Evolutionary conservation across 2,329 filamentous ascomycete genomes (phyloP).

Genomic region (Chrysoporthe cubensis): DNA sequence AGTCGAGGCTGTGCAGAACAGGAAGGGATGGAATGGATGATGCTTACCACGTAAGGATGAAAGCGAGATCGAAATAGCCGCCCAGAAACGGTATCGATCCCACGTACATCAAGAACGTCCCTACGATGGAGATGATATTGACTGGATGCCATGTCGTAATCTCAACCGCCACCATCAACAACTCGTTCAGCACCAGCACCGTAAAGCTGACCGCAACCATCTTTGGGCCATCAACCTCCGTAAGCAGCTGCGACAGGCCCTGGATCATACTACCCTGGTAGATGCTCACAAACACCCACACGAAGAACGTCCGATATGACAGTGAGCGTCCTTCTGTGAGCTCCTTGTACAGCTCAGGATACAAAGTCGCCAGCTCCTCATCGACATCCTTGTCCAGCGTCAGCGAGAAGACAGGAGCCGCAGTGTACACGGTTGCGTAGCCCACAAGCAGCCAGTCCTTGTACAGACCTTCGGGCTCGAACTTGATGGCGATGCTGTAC

Average conservation of each 20-base stretch:
- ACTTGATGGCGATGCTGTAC: slow-evolving; percentile 90
- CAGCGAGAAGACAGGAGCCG: slow-evolving; percentile 87
- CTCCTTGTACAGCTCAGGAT: slow-evolving; percentile 97
- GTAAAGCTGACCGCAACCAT: slow-evolving; percentile 95
- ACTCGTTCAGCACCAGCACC: slow-evolving; percentile 88
- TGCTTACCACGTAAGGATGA: slow-evolving; percentile 70
- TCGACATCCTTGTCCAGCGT: slow-evolving; percentile 96
- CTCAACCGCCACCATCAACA: slow-evolving; percentile 96
- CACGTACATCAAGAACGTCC: slow-evolving; percentile 80
- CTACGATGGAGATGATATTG: slow-evolving; percentile 84
- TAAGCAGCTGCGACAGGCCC: slow-evolving; percentile 86
- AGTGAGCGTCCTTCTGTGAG: slow-evolving; percentile 86
- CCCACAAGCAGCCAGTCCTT: slow-evolving; percentile 96
- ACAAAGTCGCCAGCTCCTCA: slow-evolving; percentile 89
- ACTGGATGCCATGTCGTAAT: slow-evolving; percentile 96
- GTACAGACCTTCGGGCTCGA: slow-evolving; percentile 93
- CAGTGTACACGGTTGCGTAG: slow-evolving; percentile 95
- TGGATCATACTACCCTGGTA: slow-evolving; percentile 97
- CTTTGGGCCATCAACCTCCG: slow-evolving; percentile 70
- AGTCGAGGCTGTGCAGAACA: slow-evolving; percentile 19
- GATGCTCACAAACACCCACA: slow-evolving; percentile 92
- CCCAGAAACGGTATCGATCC: slow-evolving; percentile 85
- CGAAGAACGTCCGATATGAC: slow-evolving; percentile 92
- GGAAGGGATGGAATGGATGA: not conserved
- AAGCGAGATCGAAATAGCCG: slow-evolving; percentile 85